phyloP scores from a whole-genome alignment of 2,329 filamentous ascomycete species.

The Dactylellina drechsleri region DNA sequence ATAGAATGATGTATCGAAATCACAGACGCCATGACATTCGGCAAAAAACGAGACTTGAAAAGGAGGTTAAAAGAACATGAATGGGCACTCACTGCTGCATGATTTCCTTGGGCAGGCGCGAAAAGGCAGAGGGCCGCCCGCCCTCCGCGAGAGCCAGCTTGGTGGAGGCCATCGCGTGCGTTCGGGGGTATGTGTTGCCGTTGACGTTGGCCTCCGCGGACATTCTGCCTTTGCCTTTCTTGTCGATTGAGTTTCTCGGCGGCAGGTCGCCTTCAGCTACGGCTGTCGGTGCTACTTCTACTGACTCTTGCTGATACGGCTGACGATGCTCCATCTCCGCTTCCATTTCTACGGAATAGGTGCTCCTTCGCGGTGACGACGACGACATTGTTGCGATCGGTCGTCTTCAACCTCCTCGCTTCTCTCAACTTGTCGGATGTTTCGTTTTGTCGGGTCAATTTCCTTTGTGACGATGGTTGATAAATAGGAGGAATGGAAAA shows the following conservation, averaged over 20 bases:
- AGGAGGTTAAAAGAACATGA: background rate
- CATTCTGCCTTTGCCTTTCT: conserved; percentile 55
- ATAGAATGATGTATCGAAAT: conserved; percentile 7
- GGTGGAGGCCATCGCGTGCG: conserved; percentile 12
- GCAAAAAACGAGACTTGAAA: background rate
- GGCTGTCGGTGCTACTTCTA: background rate
- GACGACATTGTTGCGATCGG: conserved; percentile 39
- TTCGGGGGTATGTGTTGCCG: conserved; percentile 26
- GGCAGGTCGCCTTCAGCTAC: conserved; percentile 7
- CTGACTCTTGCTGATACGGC: too few species aligned
- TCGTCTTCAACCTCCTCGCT: background rate
- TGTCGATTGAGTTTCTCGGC: conserved; percentile 53
- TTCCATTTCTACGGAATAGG: conserved; percentile 9
- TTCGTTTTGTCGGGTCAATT: conserved; percentile 4
- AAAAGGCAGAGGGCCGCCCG: conserved; percentile 63
- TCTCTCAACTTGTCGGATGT: conserved; percentile 1
- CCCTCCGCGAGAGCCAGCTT: conserved; percentile 14
- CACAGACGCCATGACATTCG: too few species aligned
- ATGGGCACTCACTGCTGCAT: conserved; percentile 71
- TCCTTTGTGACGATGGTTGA: conserved; percentile 18
- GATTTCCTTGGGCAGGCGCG: conserved; percentile 73
- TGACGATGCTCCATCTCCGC: background rate
- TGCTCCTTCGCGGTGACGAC: conserved; percentile 17
- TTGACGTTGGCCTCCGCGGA: conserved; percentile 35
- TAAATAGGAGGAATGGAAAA: conserved; percentile 10